A percentile compares a stretch with the other conserved stretches of the same genome.
Conservation (phyloP, 1,139 yeast species). For the Hyphopichia buzzinii region DNA sequence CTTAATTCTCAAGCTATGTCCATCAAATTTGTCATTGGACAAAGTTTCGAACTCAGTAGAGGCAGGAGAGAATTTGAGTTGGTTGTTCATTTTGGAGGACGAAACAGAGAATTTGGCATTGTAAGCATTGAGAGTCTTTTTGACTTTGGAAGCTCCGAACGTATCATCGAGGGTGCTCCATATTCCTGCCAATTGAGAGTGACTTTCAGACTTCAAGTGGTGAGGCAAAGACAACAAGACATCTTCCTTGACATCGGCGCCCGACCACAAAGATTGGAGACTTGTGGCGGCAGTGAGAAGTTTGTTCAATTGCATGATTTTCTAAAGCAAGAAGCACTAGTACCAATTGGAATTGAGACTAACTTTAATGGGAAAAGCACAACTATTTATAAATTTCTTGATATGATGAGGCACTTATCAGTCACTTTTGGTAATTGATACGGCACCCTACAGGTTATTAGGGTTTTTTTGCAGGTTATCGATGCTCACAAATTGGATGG, state of each 20-base stretch:
- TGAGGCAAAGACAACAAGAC: slow-evolving; percentile 8
- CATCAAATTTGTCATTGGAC: slow-evolving; percentile 24
- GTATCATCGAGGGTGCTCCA: slow-evolving; percentile 26
- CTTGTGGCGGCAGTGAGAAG: not conserved
- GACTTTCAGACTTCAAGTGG: slow-evolving; percentile 6
- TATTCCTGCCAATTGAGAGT: slow-evolving; percentile 13
- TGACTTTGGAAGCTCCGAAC: slow-evolving; percentile 16
- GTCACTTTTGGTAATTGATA: no score
- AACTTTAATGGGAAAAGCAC: no score
- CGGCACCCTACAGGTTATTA: no score
- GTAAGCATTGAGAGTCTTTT: slow-evolving; percentile 18
- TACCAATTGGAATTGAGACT: no score
- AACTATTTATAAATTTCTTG: no score
- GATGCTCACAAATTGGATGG: no score
- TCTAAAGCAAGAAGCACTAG: no score
- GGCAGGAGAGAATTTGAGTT: slow-evolving; percentile 6
- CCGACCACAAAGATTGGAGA: not conserved
- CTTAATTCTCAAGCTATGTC: slow-evolving; percentile 41
- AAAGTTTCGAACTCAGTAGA: slow-evolving; percentile 19
- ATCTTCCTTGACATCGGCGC: no score
- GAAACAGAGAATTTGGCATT: slow-evolving; percentile 10
- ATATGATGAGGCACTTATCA: no score
- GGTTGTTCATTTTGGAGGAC: slow-evolving; percentile 11
- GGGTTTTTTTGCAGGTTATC: no score
- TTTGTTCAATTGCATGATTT: slow-evolving; percentile 2